Base-by-base conservation (phyloP, 2,329 filamentous ascomycete genomes). In the Thielaviopsis musarum region DNA sequence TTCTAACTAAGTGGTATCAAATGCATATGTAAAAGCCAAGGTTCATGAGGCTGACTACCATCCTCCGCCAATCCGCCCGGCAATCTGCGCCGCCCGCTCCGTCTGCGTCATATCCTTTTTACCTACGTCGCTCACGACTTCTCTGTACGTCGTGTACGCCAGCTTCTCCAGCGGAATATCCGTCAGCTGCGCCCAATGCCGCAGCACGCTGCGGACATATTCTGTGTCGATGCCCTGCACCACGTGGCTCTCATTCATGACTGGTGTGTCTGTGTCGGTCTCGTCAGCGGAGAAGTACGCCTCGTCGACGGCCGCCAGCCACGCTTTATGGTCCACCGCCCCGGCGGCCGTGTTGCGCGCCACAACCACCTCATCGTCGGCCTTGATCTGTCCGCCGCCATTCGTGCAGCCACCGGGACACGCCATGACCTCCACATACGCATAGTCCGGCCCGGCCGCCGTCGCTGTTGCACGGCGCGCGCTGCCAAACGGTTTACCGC, bases 331-430 rank as follows among this genome's bases (percentile, higher is more conserved):
- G 71, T 91, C 88, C 62, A 84, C 81, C 3, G 84, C 82, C 0
- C 86, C 85, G 24, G 34, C n/a, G 7, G 12, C 48, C 7, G 57
- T 57, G 45, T 62, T 30, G 83, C 75, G 75, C 62, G 77, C 76
- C 51, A 75, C 66, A 10, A 84, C 72, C 13, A 82, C 73, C 6
- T 87, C 81, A 69, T 97, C 93, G 58, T 89, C 87, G 26, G 88
- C 81, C 68, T 95, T 95, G 69, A 98, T 84, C 74, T 98, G 93
- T 0, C 93, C 93, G 45, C 93, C 93, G 1, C 93, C 93, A 66
- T 98, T 98, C 59, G 93, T 98, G 73, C 93, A 98, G 2, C 93
- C 93, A n/a, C 93, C 93, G 0, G 93, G 93, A 70, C 93, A 98
- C 15, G 93, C 93, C 93, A 98, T 98, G 61, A 98, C 93, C 72